Evolutionary conservation across 805 yeast genomes (phyloP).

Genomic region (Kluyveromyces nonfermentans): DNA sequence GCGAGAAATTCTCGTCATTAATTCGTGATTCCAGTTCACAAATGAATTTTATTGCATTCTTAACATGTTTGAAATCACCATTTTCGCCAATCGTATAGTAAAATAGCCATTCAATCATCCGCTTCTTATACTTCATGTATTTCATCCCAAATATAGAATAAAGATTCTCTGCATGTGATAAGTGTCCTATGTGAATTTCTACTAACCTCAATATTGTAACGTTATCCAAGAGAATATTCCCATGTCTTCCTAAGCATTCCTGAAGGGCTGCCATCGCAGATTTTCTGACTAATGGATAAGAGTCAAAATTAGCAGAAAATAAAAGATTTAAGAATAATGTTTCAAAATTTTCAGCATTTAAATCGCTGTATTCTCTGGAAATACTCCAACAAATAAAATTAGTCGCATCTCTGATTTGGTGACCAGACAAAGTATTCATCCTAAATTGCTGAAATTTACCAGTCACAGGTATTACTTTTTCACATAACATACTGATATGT

Average conservation of each 20-base stretch:
- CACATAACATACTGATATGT: conserved; percentile 7
- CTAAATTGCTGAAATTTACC: conserved; percentile 51
- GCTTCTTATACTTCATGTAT: conserved; percentile 14
- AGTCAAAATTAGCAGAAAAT: conserved; percentile 54
- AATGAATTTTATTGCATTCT: conserved; percentile 7
- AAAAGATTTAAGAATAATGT: conserved; percentile 33
- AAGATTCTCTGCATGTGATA: conserved; percentile 29
- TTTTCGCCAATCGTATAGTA: conserved; percentile 12
- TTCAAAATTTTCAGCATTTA: conserved; percentile 10
- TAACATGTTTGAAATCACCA: conserved; percentile 11
- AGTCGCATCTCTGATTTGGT: conserved; percentile 73
- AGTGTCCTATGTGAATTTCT: conserved; percentile 48
- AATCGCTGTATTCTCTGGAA: conserved; percentile 28
- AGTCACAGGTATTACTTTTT: conserved; percentile 33
- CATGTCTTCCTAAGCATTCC: conserved; percentile 71
- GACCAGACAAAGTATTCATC: conserved; percentile 45
- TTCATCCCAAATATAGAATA: conserved; percentile 12
- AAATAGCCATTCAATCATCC: conserved; percentile 20
- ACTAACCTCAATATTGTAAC: conserved; percentile 36
- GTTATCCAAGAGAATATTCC: conserved; percentile 24
- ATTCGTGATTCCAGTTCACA: not conserved
- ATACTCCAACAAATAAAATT: conserved; percentile 82
- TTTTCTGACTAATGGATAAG: conserved; percentile 63
- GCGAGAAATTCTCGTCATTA: not conserved
- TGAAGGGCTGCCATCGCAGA: conserved; percentile 85